phyloP scores from a whole-genome alignment of 495 filamentous ascomycete species.

The Penicillium macrosclerotiorum region DNA sequence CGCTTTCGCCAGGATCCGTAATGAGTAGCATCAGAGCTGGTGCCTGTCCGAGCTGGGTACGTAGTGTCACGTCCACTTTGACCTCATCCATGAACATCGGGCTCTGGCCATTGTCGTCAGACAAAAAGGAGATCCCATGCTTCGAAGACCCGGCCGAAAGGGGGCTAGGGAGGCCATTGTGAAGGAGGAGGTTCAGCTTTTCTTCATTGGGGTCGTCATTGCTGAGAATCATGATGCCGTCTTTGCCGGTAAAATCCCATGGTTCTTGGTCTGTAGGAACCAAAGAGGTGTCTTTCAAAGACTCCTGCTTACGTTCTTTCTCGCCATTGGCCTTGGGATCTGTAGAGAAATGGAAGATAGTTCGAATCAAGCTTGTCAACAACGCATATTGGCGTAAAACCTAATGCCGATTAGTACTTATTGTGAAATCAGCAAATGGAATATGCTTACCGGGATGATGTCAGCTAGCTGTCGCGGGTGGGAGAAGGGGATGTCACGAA shows the following conservation, averaged over 20 bases:
- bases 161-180: conserved; percentile 1
- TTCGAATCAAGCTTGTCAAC: conserved; percentile 60
- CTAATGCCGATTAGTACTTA: conserved; percentile 19
- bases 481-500: conserved; percentile 75
- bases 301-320: not conserved
- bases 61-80: conserved; percentile 45
- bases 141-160: no score
- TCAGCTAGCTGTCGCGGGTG: conserved; percentile 82
- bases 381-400: conserved; percentile 74
- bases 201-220: conserved; percentile 42
- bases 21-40: conserved; percentile 45
- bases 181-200: conserved; percentile 31
- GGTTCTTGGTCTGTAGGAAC: not conserved
- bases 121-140: no score
- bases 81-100: conserved; percentile 22
- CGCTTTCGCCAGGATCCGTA: conserved; percentile 20
- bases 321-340: conserved; percentile 16
- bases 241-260: conserved; percentile 5
- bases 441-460: conserved; percentile 60
- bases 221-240: conserved; percentile 31
- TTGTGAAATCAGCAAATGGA: not conserved
- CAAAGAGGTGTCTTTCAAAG: not conserved
- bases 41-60: conserved; percentile 43
- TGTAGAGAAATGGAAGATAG: conserved; percentile 49
- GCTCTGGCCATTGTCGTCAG: no score